A percentile compares a stretch with the other conserved stretches of the same genome.
Evolutionary conservation across 371 early-diverging fungal genomes (phyloP).

Genomic region (Coemansia sp.): DNA sequence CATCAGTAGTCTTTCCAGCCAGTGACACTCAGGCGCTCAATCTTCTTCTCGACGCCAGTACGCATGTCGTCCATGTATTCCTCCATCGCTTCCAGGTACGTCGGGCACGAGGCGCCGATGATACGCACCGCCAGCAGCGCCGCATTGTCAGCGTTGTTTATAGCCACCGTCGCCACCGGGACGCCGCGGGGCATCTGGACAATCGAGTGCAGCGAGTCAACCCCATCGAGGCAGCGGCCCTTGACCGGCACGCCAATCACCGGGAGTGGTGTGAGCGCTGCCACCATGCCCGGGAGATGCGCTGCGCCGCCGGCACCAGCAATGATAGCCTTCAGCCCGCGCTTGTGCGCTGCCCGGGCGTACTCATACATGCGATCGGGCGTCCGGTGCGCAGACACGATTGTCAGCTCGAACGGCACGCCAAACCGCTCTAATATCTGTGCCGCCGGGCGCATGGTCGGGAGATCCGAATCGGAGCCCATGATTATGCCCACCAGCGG

Average conservation of each 20-base stretch:
- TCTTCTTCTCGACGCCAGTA: conserved; percentile 79
- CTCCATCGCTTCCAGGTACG: conserved; percentile 72
- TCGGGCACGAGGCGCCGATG: conserved; percentile 75
- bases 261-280: conserved; percentile 91
- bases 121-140: conserved; percentile 93
- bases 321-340: conserved; percentile 93
- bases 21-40: conserved; percentile 67
- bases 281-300: conserved; percentile 97
- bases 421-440: conserved; percentile 80
- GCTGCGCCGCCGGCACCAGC: conserved; percentile 98
- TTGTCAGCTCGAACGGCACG: conserved; percentile 90
- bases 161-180: conserved; percentile 96
- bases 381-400: conserved; percentile 96
- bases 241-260: conserved; percentile 97
- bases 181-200: conserved; percentile 98
- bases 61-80: conserved; percentile 79
- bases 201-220: conserved; percentile 93
- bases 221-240: conserved; percentile 87
- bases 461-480: conserved; percentile 96
- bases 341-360: conserved; percentile 78
- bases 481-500: conserved; percentile 94
- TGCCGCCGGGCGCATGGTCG: conserved; percentile 89
- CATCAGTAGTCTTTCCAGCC: conserved; percentile 72
- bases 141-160: conserved; percentile 94
- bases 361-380: conserved; percentile 90